Conservation (phyloP, 768 basidiomycete species). For the Auricularia sp. region DNA sequence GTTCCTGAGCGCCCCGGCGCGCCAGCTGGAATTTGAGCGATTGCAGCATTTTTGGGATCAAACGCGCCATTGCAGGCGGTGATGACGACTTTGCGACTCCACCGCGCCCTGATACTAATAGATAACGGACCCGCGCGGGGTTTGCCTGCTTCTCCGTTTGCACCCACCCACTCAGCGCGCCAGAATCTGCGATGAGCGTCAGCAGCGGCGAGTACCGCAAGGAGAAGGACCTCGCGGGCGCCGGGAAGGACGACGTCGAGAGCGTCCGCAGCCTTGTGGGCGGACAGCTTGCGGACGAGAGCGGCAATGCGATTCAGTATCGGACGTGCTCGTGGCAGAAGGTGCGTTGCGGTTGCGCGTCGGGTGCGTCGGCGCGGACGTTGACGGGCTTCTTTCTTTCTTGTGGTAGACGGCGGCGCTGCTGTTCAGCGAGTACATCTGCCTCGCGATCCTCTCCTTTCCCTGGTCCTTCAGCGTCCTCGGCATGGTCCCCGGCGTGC, state of each 20-base stretch:
- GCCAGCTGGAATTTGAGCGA: no score
- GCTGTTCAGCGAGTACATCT: constrained; percentile 38
- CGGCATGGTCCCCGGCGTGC: constrained; percentile 32
- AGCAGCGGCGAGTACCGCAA: not conserved
- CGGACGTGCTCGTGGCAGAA: constrained; percentile 40
- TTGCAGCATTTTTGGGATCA: no score
- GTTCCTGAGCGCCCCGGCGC: no score
- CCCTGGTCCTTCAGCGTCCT: constrained; percentile 28
- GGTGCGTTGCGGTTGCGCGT: constrained; percentile 16
- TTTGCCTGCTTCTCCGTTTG: no score
- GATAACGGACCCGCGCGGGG: no score
- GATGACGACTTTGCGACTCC: no score
- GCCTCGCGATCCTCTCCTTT: constrained; percentile 31
- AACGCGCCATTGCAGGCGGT: no score
- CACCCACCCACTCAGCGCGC: no score
- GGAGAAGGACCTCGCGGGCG: not conserved
- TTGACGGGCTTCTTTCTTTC: not conserved
- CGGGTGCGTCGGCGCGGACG: not conserved
- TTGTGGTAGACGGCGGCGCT: constrained; percentile 29
- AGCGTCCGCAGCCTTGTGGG: not conserved
- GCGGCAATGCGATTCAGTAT: constrained; percentile 25
- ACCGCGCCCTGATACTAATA: no score
- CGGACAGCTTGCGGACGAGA: constrained; percentile 12
- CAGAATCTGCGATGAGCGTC: no score
- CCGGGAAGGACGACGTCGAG: not conserved